These are phyloP conservation scores for Magnaporthiopsis rhizophila DNA, from an alignment of 2,329 filamentous ascomycete species.

Conservation along the genomic window DNA sequence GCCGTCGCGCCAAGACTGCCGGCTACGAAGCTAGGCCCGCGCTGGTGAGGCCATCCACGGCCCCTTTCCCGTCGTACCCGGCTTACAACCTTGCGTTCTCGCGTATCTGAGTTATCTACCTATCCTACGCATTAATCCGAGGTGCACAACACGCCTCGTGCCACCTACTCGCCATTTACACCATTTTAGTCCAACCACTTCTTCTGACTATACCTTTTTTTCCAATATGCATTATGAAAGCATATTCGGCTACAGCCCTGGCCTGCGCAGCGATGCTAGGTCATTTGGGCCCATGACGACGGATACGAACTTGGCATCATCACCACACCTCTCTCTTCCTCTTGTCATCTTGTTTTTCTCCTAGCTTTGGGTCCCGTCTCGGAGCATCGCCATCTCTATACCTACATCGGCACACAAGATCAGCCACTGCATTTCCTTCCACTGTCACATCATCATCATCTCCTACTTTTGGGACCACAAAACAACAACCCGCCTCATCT, in stretches of 20 bases:
- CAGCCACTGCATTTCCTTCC: background rate
- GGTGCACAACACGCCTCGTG: too few species aligned
- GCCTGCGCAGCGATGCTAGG: too few species aligned
- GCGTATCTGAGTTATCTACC: conserved; percentile 1
- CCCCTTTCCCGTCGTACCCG: background rate
- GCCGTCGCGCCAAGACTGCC: conserved; percentile 1
- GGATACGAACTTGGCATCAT: too few species aligned
- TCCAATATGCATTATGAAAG: background rate
- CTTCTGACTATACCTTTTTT: too few species aligned
- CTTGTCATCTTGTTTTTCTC: background rate
- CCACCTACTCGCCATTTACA: background rate
- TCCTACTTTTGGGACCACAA: background rate
- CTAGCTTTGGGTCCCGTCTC: too few species aligned
- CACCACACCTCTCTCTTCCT: background rate
- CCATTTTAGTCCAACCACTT: background rate
- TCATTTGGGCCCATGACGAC: too few species aligned
- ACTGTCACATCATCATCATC: background rate
- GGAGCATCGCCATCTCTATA: background rate
- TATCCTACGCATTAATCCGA: background rate
- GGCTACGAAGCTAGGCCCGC: background rate
- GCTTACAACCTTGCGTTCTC: conserved; percentile 4
- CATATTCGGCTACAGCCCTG: background rate
- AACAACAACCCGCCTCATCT: background rate
- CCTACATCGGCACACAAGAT: background rate
- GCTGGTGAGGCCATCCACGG: background rate